phyloP scores from a whole-genome alignment of 2,329 filamentous ascomycete genomes.

The Gnomoniopsis sp. region DNA sequence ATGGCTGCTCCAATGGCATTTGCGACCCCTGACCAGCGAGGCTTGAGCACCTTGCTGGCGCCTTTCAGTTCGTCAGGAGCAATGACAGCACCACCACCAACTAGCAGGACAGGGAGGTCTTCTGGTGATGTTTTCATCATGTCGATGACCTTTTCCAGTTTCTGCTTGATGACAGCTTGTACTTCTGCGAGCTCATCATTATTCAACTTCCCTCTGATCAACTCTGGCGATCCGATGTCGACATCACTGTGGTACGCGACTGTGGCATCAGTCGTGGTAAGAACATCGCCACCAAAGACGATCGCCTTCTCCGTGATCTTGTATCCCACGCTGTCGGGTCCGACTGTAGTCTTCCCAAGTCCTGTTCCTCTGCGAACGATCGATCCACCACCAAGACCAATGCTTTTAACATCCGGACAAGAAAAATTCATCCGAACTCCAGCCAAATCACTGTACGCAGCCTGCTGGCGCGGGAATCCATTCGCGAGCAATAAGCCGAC shows the following conservation, averaged over 20 bases:
- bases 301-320: slow-evolving; percentile 41
- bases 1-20: slow-evolving; percentile 65
- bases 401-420: slow-evolving; percentile 55
- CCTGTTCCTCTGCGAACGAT: slow-evolving; percentile 30
- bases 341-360: slow-evolving; percentile 34
- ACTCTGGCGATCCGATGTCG: slow-evolving; percentile 38
- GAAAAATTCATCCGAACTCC: slow-evolving; percentile 62
- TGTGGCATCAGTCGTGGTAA: slow-evolving; percentile 58
- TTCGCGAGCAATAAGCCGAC: slow-evolving; percentile 58
- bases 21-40: slow-evolving; percentile 55
- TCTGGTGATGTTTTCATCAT: slow-evolving; percentile 60
- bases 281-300: slow-evolving; percentile 45
- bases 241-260: slow-evolving; percentile 31
- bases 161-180: slow-evolving; percentile 38
- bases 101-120: slow-evolving; percentile 57
- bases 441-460: slow-evolving; percentile 59
- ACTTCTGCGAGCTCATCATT: slow-evolving; percentile 31
- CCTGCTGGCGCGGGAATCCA: slow-evolving; percentile 61
- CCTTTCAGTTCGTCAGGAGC: slow-evolving; percentile 53
- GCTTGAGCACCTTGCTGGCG: slow-evolving; percentile 54
- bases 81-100: slow-evolving; percentile 61
- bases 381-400: slow-evolving; percentile 51
- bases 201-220: slow-evolving; percentile 30
- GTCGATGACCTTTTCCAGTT: slow-evolving; percentile 55
- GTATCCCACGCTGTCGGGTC: slow-evolving; percentile 50